A percentile compares a stretch with the other conserved stretches of the same genome.
Evolutionary conservation across 202 grass and related monocot genomes (phyloP).

Genomic region (Digitaria exilis): DNA sequence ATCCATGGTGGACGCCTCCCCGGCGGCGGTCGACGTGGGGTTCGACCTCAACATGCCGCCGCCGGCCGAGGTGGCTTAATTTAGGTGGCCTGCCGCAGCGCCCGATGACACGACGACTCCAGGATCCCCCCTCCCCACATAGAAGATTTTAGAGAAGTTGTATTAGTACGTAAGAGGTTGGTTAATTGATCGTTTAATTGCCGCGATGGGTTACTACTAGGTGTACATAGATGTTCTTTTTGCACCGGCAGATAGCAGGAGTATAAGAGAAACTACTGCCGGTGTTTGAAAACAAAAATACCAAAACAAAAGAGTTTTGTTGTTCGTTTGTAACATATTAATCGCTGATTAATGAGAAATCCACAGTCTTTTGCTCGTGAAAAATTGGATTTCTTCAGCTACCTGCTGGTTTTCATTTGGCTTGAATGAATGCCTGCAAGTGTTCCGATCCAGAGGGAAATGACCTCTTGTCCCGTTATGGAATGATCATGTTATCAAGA

Average conservation of each 20-base stretch:
- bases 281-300: conserved; percentile 8
- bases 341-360: conserved; percentile 43
- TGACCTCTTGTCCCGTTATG: neutral
- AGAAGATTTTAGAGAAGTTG: conserved; percentile 22
- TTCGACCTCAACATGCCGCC: conserved; percentile 78
- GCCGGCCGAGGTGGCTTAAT: conserved; percentile 46
- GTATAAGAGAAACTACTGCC: neutral
- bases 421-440: neutral
- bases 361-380: neutral
- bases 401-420: neutral
- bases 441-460: neutral
- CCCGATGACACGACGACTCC: conserved; percentile 34
- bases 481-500: neutral
- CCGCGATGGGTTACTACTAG: conserved; percentile 36
- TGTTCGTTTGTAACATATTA: conserved; percentile 32
- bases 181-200: conserved; percentile 46
- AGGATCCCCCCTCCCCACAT: neutral
- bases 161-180: conserved; percentile 31
- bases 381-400: neutral
- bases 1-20: conserved; percentile 67
- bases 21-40: conserved; percentile 52
- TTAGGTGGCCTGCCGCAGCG: neutral
- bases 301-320: conserved; percentile 1
- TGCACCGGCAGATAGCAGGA: conserved; percentile 36
- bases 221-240: conserved; percentile 56